Evolutionary conservation across 768 basidiomycete species (phyloP).

Genomic region (Rhodotorula taiwanensis): DNA sequence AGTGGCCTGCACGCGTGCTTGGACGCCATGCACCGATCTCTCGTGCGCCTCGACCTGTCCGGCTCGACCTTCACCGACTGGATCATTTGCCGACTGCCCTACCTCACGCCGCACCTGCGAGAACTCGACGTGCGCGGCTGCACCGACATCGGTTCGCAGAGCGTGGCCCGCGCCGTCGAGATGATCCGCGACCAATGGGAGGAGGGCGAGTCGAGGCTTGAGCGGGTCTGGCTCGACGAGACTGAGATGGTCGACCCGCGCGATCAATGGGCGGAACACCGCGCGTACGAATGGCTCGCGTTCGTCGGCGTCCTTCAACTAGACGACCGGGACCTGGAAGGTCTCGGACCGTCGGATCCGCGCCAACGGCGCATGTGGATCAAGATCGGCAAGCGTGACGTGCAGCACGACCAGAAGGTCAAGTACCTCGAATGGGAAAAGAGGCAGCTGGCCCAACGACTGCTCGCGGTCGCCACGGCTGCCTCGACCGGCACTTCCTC

Average conservation of each 20-base stretch:
- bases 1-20: constrained; percentile 5
- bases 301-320: constrained; percentile 25
- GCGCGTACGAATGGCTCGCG: constrained; percentile 26
- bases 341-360: constrained; percentile 4
- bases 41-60: constrained; percentile 13
- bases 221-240: constrained; percentile 1
- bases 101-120: constrained; percentile 8
- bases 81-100: constrained; percentile 13
- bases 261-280: not conserved
- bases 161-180: constrained; percentile 32
- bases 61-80: constrained; percentile 14
- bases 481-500: not conserved
- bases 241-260: constrained; percentile 15
- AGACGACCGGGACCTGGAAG: constrained; percentile 18
- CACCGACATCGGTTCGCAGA: constrained; percentile 6
- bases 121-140: constrained; percentile 20
- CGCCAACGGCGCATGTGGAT: constrained; percentile 1
- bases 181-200: constrained; percentile 3
- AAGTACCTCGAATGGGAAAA: not conserved
- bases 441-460: not conserved
- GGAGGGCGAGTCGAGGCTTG: constrained; percentile 10
- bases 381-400: constrained; percentile 14
- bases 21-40: constrained; percentile 2
- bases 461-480: not conserved
- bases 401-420: not conserved